Percentiles rank a stretch among this genome's conserved stretches.
phyloP scores from a whole-genome alignment of 2,329 filamentous ascomycete genomes.

The Exophiala bonariae region DNA sequence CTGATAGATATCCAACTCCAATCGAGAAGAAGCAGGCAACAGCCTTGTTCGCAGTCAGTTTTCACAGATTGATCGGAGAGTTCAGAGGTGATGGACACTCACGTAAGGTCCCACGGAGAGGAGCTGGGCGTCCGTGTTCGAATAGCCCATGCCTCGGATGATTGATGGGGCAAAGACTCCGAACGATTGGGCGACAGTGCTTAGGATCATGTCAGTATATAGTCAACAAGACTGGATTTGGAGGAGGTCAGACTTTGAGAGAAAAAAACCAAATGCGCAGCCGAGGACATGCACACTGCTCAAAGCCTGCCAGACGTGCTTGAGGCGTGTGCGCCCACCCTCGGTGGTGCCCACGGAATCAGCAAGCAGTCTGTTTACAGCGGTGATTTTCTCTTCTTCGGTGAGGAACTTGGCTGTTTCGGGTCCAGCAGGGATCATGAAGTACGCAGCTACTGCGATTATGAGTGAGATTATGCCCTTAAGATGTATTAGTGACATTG shows the following conservation, averaged over 20 bases:
- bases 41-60: no score
- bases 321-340: background rate
- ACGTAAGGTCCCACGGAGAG: conserved; percentile 73
- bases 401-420: background rate
- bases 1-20: background rate
- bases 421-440: background rate
- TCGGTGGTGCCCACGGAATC: conserved; percentile 1
- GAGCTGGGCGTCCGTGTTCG: conserved; percentile 65
- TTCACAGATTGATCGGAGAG: no score
- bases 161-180: conserved; percentile 78
- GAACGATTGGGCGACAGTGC: conserved; percentile 34
- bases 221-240: conserved; percentile 38
- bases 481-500: background rate
- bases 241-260: background rate
- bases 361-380: background rate
- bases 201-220: no score
- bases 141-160: conserved; percentile 61
- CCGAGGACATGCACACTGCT: background rate
- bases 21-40: background rate
- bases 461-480: background rate
- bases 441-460: background rate
- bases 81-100: background rate
- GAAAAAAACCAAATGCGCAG: background rate
- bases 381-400: conserved; percentile 1
- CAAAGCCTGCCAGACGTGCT: conserved; percentile 2